Conservation (phyloP, 306 rosid genomes). For the Chamaecrista fasciculata region DNA sequence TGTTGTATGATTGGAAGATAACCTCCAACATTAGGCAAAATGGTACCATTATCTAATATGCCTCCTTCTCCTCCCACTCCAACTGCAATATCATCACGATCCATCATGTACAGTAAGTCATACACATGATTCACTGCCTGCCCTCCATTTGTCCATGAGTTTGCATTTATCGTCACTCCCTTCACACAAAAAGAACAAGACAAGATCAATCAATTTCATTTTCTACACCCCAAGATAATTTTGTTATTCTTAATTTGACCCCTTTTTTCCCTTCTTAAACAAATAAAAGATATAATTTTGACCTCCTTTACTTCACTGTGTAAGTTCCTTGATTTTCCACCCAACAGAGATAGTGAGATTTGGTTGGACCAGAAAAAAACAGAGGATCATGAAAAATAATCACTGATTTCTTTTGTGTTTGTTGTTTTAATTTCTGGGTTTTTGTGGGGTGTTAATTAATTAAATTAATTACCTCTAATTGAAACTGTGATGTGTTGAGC, state of each 20-base stretch:
- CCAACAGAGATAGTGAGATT: neutral
- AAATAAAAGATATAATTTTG: no score
- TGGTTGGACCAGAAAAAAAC: neutral
- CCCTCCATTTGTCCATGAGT: conserved; percentile 85
- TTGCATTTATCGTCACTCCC: conserved; percentile 78
- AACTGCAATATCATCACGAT: conserved; percentile 70
- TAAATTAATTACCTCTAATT: conserved; percentile 78
- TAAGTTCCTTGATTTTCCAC: neutral
- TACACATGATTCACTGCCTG: conserved; percentile 87
- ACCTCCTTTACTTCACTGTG: neutral
- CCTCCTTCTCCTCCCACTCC: conserved; percentile 98
- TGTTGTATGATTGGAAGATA: conserved; percentile 86
- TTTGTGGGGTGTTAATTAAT: no score
- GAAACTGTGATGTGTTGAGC: conserved; percentile 81
- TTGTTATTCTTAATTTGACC: no score
- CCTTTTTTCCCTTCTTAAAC: no score
- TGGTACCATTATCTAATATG: conserved; percentile 56
- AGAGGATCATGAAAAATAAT: neutral
- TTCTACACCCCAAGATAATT: neutral
- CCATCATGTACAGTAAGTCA: conserved; percentile 90
- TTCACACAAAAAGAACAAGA: conserved; percentile 21
- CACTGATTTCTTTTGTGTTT: neutral
- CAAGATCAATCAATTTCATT: conserved; percentile 4
- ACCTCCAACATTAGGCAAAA: conserved; percentile 79
- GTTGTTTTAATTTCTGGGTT: no score